Evolutionary conservation across 805 yeast genomes (phyloP).

Genomic region (Candida patagonica): DNA sequence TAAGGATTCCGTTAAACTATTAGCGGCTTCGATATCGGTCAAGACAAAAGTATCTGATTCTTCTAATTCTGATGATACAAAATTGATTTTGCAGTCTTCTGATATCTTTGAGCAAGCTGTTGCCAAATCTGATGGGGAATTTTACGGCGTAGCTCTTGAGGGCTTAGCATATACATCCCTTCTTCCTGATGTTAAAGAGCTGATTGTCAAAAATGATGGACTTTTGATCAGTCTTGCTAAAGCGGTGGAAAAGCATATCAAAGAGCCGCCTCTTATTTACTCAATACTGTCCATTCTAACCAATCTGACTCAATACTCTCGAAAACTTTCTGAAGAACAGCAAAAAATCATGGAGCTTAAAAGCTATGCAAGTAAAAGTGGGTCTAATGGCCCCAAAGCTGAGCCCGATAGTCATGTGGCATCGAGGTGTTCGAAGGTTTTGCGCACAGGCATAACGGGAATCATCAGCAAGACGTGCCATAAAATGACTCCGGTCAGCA

Average conservation of each 20-base stretch:
- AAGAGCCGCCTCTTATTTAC: slow-evolving; percentile 24
- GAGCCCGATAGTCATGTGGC: slow-evolving; percentile 14
- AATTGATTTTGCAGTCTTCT: slow-evolving; percentile 19
- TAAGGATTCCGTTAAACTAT: slow-evolving; percentile 16
- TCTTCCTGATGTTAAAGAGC: slow-evolving; percentile 23
- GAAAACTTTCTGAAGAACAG: slow-evolving; percentile 24
- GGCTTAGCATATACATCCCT: slow-evolving; percentile 30
- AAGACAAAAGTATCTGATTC: slow-evolving; percentile 23
- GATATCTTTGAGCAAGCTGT: slow-evolving; percentile 21
- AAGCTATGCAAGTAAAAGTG: slow-evolving; percentile 23
- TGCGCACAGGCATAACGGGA: slow-evolving; percentile 21
- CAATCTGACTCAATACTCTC: slow-evolving; percentile 27
- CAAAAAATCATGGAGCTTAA: slow-evolving; percentile 19
- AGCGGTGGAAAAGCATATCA: not conserved
- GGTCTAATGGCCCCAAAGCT: slow-evolving; percentile 13
- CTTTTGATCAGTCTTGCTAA: slow-evolving; percentile 16
- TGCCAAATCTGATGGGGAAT: slow-evolving; percentile 9
- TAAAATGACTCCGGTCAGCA: slow-evolving; percentile 17
- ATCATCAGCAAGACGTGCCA: slow-evolving; percentile 17
- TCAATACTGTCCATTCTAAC: slow-evolving; percentile 25
- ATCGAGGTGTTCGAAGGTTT: slow-evolving; percentile 19
- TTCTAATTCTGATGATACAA: slow-evolving; percentile 10
- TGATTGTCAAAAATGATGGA: slow-evolving; percentile 13
- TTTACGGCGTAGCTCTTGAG: slow-evolving; percentile 24
- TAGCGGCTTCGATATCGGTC: slow-evolving; percentile 28